phyloP scores from a whole-genome alignment of 441 rosid genomes.

The Jatropha podagrica region DNA sequence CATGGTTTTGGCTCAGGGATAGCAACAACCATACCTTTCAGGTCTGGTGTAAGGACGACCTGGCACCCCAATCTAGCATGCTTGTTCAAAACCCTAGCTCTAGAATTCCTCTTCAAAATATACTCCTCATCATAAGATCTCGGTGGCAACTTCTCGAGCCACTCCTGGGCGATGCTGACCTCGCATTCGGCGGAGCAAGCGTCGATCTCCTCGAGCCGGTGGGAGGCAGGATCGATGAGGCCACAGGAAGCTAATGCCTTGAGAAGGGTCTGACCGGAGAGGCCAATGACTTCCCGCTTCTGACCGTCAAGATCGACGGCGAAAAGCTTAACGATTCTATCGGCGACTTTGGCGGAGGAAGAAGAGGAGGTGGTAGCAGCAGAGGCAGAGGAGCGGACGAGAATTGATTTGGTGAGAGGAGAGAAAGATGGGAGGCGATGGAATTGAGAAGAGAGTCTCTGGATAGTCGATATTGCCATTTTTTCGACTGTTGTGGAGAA shows the following conservation, averaged over 20 bases:
- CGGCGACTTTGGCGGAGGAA: conserved; percentile 64
- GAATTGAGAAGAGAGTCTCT: conserved; percentile 57
- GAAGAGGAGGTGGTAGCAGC: conserved; percentile 5
- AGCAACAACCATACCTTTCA: conserved; percentile 96
- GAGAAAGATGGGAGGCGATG: conserved; percentile 46
- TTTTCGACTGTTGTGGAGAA: neutral
- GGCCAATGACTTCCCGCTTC: conserved; percentile 71
- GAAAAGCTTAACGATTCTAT: conserved; percentile 77
- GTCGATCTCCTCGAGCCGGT: conserved; percentile 86
- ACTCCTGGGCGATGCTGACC: conserved; percentile 93
- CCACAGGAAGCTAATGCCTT: conserved; percentile 65
- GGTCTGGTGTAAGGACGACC: conserved; percentile 67
- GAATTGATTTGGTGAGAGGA: conserved; percentile 38
- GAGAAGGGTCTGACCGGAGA: conserved; percentile 81
- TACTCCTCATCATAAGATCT: conserved; percentile 90
- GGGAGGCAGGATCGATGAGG: conserved; percentile 84
- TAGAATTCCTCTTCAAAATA: conserved; percentile 71
- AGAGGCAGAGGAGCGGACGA: conserved; percentile 26
- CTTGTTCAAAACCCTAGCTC: conserved; percentile 80
- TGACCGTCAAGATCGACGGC: conserved; percentile 70
- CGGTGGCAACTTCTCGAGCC: conserved; percentile 79
- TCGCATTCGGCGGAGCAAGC: conserved; percentile 97
- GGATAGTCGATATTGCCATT: conserved; percentile 48
- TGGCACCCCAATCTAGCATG: conserved; percentile 91
- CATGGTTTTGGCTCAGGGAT: conserved; percentile 95